Conservation (phyloP, 257 asterid genomes). For the Fraxinus anomala region DNA sequence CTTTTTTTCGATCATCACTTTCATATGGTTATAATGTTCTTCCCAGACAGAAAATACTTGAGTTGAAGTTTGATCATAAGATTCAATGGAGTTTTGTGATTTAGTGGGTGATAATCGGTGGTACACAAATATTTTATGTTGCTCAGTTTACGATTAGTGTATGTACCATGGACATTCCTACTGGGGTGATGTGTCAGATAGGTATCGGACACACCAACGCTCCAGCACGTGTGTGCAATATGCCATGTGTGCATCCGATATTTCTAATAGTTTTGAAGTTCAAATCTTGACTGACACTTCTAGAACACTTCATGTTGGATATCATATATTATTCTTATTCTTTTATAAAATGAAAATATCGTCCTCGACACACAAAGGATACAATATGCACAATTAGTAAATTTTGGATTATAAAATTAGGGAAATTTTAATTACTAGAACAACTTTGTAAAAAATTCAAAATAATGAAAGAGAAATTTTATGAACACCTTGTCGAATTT, state of each 20-base stretch:
- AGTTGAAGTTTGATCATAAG: neutral
- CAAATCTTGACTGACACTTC: neutral
- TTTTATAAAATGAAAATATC: too few relatives aligned
- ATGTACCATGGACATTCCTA: neutral
- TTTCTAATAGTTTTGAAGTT: too few relatives aligned
- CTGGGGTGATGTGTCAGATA: too few relatives aligned
- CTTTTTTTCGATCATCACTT: neutral
- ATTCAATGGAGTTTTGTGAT: too few relatives aligned
- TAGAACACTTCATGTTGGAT: neutral
- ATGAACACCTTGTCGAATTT: too few relatives aligned
- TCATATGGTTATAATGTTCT: neutral
- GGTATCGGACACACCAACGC: too few relatives aligned
- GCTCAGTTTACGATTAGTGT: neutral
- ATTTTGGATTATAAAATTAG: neutral
- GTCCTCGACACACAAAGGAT: neutral
- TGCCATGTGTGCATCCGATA: too few relatives aligned
- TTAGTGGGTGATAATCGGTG: neutral
- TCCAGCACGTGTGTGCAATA: too few relatives aligned
- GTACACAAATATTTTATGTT: neutral
- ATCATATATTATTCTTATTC: neutral
- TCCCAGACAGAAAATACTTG: neutral
- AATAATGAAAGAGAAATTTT: neutral
- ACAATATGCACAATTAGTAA: neutral
- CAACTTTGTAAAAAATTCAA: neutral
- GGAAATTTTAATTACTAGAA: neutral